These are phyloP conservation scores for Coemansia sp. DNA, from an alignment of 192 early-diverging fungal genomes.

Conservation along the genomic window DNA sequence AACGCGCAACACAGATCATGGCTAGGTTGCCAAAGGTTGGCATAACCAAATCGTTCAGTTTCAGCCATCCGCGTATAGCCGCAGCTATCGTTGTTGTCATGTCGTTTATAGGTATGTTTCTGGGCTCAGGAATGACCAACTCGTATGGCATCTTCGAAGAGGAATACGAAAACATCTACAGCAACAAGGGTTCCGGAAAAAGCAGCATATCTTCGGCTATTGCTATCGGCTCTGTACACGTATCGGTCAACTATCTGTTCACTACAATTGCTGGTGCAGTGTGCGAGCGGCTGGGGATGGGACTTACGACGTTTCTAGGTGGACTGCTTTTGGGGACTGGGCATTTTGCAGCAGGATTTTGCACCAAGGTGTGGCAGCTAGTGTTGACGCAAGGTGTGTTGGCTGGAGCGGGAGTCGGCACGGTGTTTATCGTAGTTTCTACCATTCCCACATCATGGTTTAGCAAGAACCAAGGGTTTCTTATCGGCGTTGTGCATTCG, in stretches of 20 bases:
- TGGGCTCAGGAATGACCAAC: conserved; percentile 47
- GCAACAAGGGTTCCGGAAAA: conserved; percentile 15
- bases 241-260: conserved; percentile 46
- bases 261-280: conserved; percentile 48
- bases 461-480: conserved; percentile 51
- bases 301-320: conserved; percentile 47
- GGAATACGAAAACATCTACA: conserved; percentile 47
- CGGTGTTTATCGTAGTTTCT: conserved; percentile 50
- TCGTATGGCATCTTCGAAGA: conserved; percentile 53
- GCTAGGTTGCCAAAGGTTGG: conserved; percentile 38
- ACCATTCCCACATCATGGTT: conserved; percentile 55
- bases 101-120: conserved; percentile 48
- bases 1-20: not conserved
- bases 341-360: conserved; percentile 42
- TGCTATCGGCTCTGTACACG: conserved; percentile 41
- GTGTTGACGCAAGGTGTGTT: conserved; percentile 43
- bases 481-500: conserved; percentile 51
- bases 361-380: conserved; percentile 53
- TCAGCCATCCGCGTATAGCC: conserved; percentile 32
- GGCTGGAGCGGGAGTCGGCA: conserved; percentile 46
- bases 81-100: conserved; percentile 35
- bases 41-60: conserved; percentile 33
- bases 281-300: conserved; percentile 51
- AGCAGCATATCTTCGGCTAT: conserved; percentile 36
- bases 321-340: conserved; percentile 33